phyloP scores from a whole-genome alignment of 768 basidiomycete species.

The Cubamyces lactineus region DNA sequence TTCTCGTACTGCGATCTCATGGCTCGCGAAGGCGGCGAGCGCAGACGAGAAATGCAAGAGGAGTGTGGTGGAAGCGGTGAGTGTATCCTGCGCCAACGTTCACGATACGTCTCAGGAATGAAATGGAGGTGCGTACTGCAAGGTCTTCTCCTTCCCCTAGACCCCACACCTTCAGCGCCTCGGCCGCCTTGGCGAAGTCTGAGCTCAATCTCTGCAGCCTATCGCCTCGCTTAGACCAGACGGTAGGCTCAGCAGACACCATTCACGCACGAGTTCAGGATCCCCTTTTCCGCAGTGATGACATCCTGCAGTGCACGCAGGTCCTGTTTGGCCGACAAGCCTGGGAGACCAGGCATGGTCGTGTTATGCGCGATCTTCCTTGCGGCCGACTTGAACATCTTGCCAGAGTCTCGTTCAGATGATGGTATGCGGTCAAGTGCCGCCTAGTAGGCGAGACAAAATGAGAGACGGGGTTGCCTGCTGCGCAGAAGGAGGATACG shows the following conservation, averaged over 20 bases:
- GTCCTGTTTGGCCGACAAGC: conserved; percentile 73
- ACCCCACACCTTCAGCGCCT: conserved; percentile 75
- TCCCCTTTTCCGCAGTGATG: conserved; percentile 85
- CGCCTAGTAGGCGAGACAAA: neutral
- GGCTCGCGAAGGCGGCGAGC: conserved; percentile 67
- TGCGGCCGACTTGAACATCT: conserved; percentile 79
- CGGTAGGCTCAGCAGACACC: neutral
- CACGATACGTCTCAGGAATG: neutral
- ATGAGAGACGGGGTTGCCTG: neutral
- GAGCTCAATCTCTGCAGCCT: conserved; percentile 61
- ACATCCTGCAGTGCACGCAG: conserved; percentile 83
- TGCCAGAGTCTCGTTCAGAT: neutral
- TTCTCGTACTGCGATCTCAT: conserved; percentile 67
- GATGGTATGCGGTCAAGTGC: neutral
- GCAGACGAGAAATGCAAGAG: conserved; percentile 69
- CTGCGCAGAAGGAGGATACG: conserved; percentile 8
- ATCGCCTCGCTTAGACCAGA: neutral
- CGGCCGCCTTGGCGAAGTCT: conserved; percentile 71
- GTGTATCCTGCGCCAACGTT: conserved; percentile 59
- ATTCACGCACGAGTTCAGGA: conserved; percentile 67
- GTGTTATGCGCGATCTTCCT: conserved; percentile 90
- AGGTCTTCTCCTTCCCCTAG: conserved; percentile 83
- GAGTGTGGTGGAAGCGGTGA: conserved; percentile 69
- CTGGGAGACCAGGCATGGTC: conserved; percentile 68
- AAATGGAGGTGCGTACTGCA: conserved; percentile 49